Base-by-base conservation (phyloP, 768 basidiomycete genomes). In the Phaeotremella fagi region DNA sequence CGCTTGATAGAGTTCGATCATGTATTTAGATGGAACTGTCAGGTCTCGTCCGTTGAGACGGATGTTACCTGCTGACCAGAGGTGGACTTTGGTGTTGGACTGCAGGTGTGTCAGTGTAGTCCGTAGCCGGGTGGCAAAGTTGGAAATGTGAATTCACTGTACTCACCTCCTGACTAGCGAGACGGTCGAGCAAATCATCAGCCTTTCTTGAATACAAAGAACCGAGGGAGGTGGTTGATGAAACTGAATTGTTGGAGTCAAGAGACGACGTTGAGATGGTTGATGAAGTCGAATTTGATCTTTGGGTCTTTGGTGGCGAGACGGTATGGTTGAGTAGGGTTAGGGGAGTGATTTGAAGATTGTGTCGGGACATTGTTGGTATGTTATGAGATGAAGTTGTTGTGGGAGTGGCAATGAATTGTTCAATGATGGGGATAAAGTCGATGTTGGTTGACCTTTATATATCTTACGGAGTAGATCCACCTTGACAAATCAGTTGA, bases 51-150 rank as follows among this genome's bases (percentile, higher is more conserved):
- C 57, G 28, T 60, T 50, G 4, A 71, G 45, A 7, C 69, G 61
- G 45, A 71, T 51, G 37, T 71, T 71, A 4, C 69, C 69, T 9
- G 58, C 69, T 14, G 69, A 67, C 69, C 69, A 71, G 25, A 71
- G 59, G 43, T 68, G 63, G 42, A 70, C 53, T 16, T 52, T 56
- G 14, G 61, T 25, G 43, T 61, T 20, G 16, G 65, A 23, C 65
- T 66, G 7, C 14, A 29, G 6, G 15, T 28, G 14, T 6, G 37
- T 58, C 24, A 54, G 48, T 23, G 15, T 14, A 3, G 5, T 23
- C 31, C n/a, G 15, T 25, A n/a, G 16, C 50, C 45, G 29, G 45
- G 18, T 11, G 15, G 24, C 18, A 24, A 31, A 35, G 6, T 25
- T n/a, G 18, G 23, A 26, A 3, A 33, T 24, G n/a, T n/a, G n/a